Conservation (phyloP, 2,329 filamentous ascomycete species). For the Trichoderma semiorbis region DNA sequence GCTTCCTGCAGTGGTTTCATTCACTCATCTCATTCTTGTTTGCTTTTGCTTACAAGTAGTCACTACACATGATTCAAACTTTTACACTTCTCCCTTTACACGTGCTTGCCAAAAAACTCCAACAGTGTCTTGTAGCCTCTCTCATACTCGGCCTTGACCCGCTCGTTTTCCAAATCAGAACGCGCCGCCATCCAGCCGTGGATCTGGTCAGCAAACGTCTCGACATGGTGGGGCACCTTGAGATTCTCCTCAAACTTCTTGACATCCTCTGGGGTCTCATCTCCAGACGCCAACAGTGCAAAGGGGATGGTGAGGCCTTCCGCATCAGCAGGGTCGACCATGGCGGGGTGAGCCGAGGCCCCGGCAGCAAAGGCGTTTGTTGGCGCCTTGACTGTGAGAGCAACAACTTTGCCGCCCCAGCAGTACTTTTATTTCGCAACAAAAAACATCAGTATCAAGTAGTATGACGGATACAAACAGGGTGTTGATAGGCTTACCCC, state of each 20-base stretch:
- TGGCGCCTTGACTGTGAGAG: conserved; percentile 46
- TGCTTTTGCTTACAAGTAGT: neutral
- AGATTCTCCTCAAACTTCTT: conserved; percentile 55
- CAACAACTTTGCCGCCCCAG: conserved; percentile 68
- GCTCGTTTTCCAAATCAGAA: conserved; percentile 53
- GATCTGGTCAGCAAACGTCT: conserved; percentile 64
- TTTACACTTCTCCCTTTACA: conserved; percentile 26
- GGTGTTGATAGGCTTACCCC: conserved; percentile 46
- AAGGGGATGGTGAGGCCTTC: conserved; percentile 58
- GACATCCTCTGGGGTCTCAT: conserved; percentile 56
- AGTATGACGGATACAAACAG: neutral
- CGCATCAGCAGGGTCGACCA: conserved; percentile 62
- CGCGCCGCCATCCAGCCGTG: conserved; percentile 74
- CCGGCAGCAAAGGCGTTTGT: conserved; percentile 55
- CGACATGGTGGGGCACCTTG: conserved; percentile 55
- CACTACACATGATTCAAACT: neutral
- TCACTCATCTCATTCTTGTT: neutral
- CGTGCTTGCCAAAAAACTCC: conserved; percentile 54
- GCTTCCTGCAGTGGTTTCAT: neutral
- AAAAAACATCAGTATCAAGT: neutral
- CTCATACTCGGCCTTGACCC: conserved; percentile 58
- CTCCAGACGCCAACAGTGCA: conserved; percentile 61
- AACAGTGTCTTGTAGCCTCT: conserved; percentile 59
- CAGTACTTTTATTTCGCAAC: conserved; percentile 46
- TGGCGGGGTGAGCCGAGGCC: conserved; percentile 56